Evolutionary conservation across 2,329 filamentous ascomycete species (phyloP), one percentile per base, ranked within the genome.

Genomic region (Colletotrichum spinosum): DNA sequence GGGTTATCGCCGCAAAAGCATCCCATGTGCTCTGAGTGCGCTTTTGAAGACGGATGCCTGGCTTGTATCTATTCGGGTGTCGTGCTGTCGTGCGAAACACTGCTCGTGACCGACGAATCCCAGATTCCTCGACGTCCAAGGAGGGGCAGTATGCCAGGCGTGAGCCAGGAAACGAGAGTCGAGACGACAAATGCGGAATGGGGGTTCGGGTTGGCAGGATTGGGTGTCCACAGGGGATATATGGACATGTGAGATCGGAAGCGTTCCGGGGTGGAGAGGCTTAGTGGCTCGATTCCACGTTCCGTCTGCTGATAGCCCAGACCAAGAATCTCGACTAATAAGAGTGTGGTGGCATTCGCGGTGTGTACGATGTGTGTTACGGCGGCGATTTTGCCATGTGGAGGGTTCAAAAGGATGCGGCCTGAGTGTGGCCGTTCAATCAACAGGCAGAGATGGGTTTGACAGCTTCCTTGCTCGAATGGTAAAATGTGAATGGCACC

Each of bases 321-420:
- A 45, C 44, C 42, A 41, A 25, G n/a, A 54, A 44, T 41, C 39
- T 17, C 37, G 15, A 50, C 55, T 55, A 60, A 41, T 33, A 11
- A 49, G 50, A 39, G 44, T 46, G 60, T 64, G 45, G 55, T 60
- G 38, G 55, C 50, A 65, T 49, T 42, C 37, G 49, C 17, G 25
- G 50, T 51, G 55, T 46, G 54, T 65, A 65, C 45, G 55, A 65
- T 55, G 53, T 58, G 65, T 69, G 69, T 69, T 64, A 72, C 70
- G 52, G 46, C 57, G 58, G 71, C 69, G 69, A 71, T 68, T 72
- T 72, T 70, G 72, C 71, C 73, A 74, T 76, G 71, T 70, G 72
- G 67, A 70, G 69, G 71, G 64, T 53, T 59, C 59, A 49, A 59
- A 33, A 50, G 49, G 60, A 33, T 65, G 60, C 54, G 54, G 54